Evolutionary conservation across 768 basidiomycete genomes (phyloP), one percentile per base, ranked within the genome.

Genomic region (Leccinum longicurvipes): DNA sequence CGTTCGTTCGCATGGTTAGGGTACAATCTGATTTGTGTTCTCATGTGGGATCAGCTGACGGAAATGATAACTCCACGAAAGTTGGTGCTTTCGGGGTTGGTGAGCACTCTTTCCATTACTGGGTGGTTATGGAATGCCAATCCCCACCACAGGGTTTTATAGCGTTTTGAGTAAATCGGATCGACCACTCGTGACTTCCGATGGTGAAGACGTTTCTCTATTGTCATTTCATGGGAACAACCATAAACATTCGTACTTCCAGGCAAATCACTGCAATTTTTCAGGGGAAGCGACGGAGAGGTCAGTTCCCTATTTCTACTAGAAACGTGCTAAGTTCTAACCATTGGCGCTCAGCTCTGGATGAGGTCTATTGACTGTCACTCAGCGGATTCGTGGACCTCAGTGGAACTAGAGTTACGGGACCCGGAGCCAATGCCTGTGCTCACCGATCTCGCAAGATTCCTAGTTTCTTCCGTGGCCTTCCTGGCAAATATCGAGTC

Each of bases 61-160:
- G 61, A 2, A 62, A 62, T n/a, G 28, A 51, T 5, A 15, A 60
- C 3, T 50, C 53, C 14, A 28, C 45, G n/a, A 62, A 63, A 46
- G 53, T 62, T 3, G 61, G 61, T 10, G 61, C 61, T 23, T 62
- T 62, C 17, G 61, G 61, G 10, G 61, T 62, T 4, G 61, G 61
- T 55, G 28, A 47, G 61, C 21, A 14, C 10, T 21, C 1, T 29
- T 52, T 36, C 5, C 1, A n/a, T 44, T 29, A 1, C 23, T 6
- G 10, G 1, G n/a, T 46, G 19, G 17, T 24, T 53, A 32, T 10
- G 28, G 21, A 41, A 27, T 21, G 3, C 21, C 39, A 32, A 63
- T 24, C 3, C 6, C 19, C 34, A 1, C 14, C 3, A 9, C 21
- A 63, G 61, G 62, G 9, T 63, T 63, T 51, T 63, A 63, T 47